These are phyloP conservation scores for Bruguiera gymnorhiza DNA, from an alignment of 345 rosid species.

Conservation along the genomic window DNA sequence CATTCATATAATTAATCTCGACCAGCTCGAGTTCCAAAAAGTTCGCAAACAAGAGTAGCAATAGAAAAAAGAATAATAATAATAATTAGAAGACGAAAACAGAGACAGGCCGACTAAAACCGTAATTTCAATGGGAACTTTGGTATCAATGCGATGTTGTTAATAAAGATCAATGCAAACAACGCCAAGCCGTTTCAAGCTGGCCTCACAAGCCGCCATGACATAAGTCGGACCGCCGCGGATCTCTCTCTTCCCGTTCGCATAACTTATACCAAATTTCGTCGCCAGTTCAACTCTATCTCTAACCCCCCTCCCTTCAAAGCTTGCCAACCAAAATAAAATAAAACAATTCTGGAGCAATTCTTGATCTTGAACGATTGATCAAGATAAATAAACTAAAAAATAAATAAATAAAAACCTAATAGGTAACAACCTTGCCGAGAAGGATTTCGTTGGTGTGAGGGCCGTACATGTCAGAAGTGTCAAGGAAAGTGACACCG, in stretches of 20 bases:
- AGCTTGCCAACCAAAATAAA: conserved; percentile 28
- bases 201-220: conserved; percentile 53
- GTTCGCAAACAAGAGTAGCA: too few species aligned
- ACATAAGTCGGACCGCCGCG: conserved; percentile 58
- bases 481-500: conserved; percentile 53
- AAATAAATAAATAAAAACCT: not conserved
- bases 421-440: conserved; percentile 27
- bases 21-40: too few species aligned
- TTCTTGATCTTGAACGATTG: too few species aligned
- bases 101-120: conserved; percentile 17
- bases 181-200: conserved; percentile 22
- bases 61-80: not conserved
- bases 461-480: conserved; percentile 50
- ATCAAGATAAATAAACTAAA: not conserved
- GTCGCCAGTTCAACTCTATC: conserved; percentile 55
- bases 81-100: not conserved
- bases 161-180: conserved; percentile 59
- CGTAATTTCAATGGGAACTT: conserved; percentile 57
- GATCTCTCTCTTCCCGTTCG: conserved; percentile 26
- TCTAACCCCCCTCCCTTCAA: conserved; percentile 50
- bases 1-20: too few species aligned
- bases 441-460: conserved; percentile 50
- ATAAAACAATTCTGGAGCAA: not conserved
- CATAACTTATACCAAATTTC: conserved; percentile 39
- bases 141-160: conserved; percentile 55